Conservation (phyloP, 2,329 filamentous ascomycete genomes). For the Fusarium multiceps region DNA sequence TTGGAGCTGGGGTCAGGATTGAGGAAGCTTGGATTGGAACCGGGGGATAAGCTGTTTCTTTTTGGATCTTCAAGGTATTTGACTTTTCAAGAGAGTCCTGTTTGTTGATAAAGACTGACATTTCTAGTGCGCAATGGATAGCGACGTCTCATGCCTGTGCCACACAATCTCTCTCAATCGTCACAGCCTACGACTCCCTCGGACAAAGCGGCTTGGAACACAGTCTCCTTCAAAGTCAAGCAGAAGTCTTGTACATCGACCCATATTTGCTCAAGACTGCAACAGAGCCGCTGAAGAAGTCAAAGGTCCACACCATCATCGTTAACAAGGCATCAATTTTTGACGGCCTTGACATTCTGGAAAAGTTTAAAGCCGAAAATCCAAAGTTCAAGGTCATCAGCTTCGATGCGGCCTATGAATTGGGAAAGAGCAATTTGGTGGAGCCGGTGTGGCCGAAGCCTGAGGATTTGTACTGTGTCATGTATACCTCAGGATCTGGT, state of each 20-base stretch:
- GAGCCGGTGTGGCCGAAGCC: conserved; percentile 77
- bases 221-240: conserved; percentile 84
- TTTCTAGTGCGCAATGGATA: conserved; percentile 79
- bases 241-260: conserved; percentile 86
- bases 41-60: conserved; percentile 76
- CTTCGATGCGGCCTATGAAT: conserved; percentile 62
- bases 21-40: conserved; percentile 75
- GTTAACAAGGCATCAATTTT: conserved; percentile 70
- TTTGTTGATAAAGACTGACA: no score
- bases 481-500: conserved; percentile 90
- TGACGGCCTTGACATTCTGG: conserved; percentile 60
- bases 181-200: conserved; percentile 94
- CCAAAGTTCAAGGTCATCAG: conserved; percentile 64
- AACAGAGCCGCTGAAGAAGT: conserved; percentile 64
- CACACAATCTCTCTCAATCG: conserved; percentile 89
- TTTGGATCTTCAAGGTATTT: conserved; percentile 80
- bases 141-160: conserved; percentile 80
- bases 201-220: conserved; percentile 86
- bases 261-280: conserved; percentile 77
- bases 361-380: conserved; percentile 67
- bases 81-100: no score
- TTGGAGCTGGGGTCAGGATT: conserved; percentile 77
- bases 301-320: conserved; percentile 67
- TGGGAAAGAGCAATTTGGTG: conserved; percentile 73
- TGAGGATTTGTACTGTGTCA: conserved; percentile 83